Base-by-base conservation (phyloP, 78 protist genomes). In the Capsaspora owczarzaki region DNA sequence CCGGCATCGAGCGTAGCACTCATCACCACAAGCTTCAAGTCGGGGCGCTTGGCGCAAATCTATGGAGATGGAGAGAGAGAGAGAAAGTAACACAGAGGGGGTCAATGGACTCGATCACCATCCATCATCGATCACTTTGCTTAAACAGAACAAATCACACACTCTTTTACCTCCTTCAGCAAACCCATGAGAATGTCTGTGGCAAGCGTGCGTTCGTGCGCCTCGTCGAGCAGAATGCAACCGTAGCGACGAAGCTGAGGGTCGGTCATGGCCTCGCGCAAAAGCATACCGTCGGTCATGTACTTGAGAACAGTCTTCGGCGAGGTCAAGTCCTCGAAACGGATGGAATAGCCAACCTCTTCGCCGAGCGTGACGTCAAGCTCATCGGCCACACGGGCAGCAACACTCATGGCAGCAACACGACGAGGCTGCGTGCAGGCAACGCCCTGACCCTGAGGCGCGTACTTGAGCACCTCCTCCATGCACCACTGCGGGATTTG, bases 191-290 rank as follows among this genome's bases (percentile, higher is more conserved):
- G 83, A 19, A 98, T 85, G 86, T 98, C 99, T 0, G 99, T 98
- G 25, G 95, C n/a, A 12, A 98, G 85, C 5, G 99, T 98, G 33
- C 99, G 82, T 88, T 98, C 99, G 90, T 98, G 99, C 12, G 99
- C 99, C 82, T 98, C 99, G 85, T 98, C 99, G 38, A 98, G 85
- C 4, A 98, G 86, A n/a, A 98, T 84, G 37, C 51, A 82, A 46
- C 37, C 29, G 82, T 94, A 96, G 35, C 89, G 68, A 42, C 61
- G 56, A 56, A 97, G 92, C 42, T 72, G 44, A 23, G 99, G 98
- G 79, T 97, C 99, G 5, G 47, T 49, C 97, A 95, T 92, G 37
- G 98, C 93, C 88, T 97, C 99, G 23, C 99, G 86, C 29, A 98
- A 91, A 0, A 98, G 90, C 99, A 98, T 97, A 79, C 98, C 99